Conservation (phyloP, 176 grass and related monocot species). For the Eremochloa ophiuroides region DNA sequence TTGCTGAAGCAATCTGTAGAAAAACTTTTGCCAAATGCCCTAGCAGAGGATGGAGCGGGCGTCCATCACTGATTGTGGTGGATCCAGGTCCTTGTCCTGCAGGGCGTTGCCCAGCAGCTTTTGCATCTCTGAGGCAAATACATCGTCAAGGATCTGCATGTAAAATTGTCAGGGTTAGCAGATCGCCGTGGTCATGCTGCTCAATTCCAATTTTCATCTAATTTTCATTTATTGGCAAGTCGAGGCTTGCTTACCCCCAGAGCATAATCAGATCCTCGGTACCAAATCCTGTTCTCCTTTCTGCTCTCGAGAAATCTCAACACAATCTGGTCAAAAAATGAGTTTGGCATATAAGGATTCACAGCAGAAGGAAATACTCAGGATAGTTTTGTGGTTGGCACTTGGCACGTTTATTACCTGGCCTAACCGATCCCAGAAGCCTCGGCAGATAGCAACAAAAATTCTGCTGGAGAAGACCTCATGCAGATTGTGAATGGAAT, state of each 20-base stretch:
- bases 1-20: neutral
- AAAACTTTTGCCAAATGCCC: neutral
- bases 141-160: constrained; percentile 81
- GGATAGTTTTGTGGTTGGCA: neutral
- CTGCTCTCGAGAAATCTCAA: constrained; percentile 87
- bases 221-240: neutral
- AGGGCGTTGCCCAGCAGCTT: constrained; percentile 85
- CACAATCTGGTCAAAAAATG: constrained; percentile 58
- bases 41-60: constrained; percentile 81
- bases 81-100: constrained; percentile 84
- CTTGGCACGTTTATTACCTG: constrained; percentile 58
- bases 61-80: constrained; percentile 75
- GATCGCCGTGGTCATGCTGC: neutral
- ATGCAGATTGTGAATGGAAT: constrained; percentile 77
- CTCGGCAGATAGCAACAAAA: constrained; percentile 84
- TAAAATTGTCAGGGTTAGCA: constrained; percentile 1
- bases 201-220: neutral
- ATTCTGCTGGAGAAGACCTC: constrained; percentile 81
- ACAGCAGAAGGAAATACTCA: neutral
- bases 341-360: constrained; percentile 4
- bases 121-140: constrained; percentile 92
- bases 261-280: constrained; percentile 74
- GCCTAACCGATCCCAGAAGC: constrained; percentile 86
- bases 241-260: constrained; percentile 68
- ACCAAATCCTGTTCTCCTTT: constrained; percentile 96